Percentiles rank a stretch among this genome's conserved stretches.
phyloP scores from a whole-genome alignment of 2,329 filamentous ascomycete species.

The Beauveria brongniartii region DNA sequence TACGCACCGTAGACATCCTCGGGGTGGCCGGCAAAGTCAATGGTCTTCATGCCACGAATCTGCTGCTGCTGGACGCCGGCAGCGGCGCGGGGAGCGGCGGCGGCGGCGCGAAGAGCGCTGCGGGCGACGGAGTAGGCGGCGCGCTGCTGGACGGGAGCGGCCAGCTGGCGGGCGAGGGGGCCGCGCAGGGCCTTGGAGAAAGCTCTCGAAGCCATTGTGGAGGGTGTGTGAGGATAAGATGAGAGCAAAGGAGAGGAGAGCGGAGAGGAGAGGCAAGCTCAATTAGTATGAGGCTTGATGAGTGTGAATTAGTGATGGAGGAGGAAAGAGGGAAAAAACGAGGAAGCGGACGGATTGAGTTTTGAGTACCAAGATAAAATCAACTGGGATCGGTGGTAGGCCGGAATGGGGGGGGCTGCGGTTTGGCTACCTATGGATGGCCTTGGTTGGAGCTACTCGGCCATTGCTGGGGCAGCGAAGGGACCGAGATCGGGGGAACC shows the following conservation, averaged over 20 bases:
- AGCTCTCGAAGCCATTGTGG: slow-evolving; percentile 69
- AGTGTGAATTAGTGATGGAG: slow-evolving; percentile 1
- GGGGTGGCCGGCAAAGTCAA: slow-evolving; percentile 94
- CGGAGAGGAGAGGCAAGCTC: slow-evolving; percentile 3
- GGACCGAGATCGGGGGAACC: slow-evolving; percentile 8
- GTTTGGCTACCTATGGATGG: background rate
- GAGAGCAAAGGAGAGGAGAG: slow-evolving; percentile 9
- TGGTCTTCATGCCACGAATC: slow-evolving; percentile 89
- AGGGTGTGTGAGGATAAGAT: slow-evolving; percentile 16
- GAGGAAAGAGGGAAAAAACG: slow-evolving; percentile 8
- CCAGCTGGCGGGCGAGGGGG: slow-evolving; percentile 56
- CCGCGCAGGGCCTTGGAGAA: slow-evolving; percentile 60
- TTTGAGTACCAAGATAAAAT: slow-evolving; percentile 7
- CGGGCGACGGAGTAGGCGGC: slow-evolving; percentile 55
- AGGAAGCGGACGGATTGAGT: slow-evolving; percentile 5
- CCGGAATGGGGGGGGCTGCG: slow-evolving; percentile 1
- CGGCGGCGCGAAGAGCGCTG: slow-evolving; percentile 45
- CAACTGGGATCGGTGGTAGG: slow-evolving; percentile 6
- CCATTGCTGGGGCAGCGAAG: slow-evolving; percentile 7
- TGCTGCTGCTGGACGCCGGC: slow-evolving; percentile 55
- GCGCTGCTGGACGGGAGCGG: slow-evolving; percentile 52
- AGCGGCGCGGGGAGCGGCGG: slow-evolving; percentile 44
- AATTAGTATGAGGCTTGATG: slow-evolving; percentile 8
- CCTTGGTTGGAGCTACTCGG: background rate
- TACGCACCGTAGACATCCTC: slow-evolving; percentile 84